Conservation (phyloP, 768 basidiomycete species). For the Symmetrospora coprosmae region DNA sequence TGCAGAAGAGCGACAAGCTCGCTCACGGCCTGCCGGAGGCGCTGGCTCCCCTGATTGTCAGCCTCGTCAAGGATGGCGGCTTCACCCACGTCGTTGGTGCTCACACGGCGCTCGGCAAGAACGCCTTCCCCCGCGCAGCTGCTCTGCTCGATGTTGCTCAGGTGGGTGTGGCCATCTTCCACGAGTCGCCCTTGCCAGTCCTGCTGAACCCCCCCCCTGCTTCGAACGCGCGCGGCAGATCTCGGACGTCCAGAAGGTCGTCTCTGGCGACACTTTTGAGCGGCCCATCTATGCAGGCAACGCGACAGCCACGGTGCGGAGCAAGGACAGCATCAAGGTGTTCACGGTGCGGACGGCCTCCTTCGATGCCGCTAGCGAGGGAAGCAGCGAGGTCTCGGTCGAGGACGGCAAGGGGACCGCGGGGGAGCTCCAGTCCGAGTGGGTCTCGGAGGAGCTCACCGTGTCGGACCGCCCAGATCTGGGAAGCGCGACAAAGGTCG, state of each 20-base stretch:
- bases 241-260: constrained; percentile 73
- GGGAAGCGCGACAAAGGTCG: constrained; percentile 67
- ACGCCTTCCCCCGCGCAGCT: constrained; percentile 79
- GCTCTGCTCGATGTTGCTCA: constrained; percentile 78
- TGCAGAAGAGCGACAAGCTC: constrained; percentile 59
- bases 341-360: constrained; percentile 89
- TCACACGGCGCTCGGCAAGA: constrained; percentile 83
- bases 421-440: constrained; percentile 34
- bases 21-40: constrained; percentile 57
- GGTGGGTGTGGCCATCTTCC: constrained; percentile 26
- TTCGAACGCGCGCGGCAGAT: constrained; percentile 37
- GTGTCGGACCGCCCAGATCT: constrained; percentile 88
- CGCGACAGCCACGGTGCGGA: constrained; percentile 81
- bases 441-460: constrained; percentile 48
- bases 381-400: constrained; percentile 40
- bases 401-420: constrained; percentile 48
- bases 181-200: background rate
- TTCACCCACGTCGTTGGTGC: constrained; percentile 87
- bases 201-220: background rate
- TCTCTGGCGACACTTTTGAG: constrained; percentile 61
- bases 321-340: constrained; percentile 68
- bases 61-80: constrained; percentile 41
- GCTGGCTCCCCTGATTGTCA: constrained; percentile 67
- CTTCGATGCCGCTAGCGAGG: constrained; percentile 49
- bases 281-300: constrained; percentile 97